Evolutionary conservation across 129 eudicot species (phyloP).

Genomic region (Arctium minus): DNA sequence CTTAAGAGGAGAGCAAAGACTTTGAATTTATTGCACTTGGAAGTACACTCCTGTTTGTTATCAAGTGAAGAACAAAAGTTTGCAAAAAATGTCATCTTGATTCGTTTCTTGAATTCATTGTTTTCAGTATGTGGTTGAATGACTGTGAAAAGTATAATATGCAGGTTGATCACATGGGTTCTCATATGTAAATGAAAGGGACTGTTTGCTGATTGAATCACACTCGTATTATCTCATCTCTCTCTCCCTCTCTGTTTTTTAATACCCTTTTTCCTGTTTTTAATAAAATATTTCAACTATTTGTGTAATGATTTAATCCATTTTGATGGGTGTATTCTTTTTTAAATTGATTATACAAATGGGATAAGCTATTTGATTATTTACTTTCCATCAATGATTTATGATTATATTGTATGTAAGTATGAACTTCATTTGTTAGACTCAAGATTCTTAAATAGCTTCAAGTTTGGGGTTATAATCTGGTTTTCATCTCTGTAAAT

Average conservation of each 20-base stretch:
- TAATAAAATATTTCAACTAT: no score
- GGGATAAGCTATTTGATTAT: no score
- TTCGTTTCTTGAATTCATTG: constrained; percentile 10
- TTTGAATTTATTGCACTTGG: no score
- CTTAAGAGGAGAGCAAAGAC: no score
- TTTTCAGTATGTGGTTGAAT: constrained; percentile 11
- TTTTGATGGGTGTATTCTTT: no score
- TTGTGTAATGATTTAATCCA: not conserved
- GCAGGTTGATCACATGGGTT: constrained; percentile 33
- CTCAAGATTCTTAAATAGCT: not conserved
- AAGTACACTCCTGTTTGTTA: no score
- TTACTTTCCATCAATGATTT: no score
- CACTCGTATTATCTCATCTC: constrained; percentile 15
- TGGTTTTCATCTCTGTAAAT: not conserved
- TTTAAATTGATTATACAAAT: no score
- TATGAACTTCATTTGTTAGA: no score
- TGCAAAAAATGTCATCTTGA: not conserved
- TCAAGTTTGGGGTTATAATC: not conserved
- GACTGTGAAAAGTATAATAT: constrained; percentile 8
- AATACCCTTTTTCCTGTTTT: not conserved
- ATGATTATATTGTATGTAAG: no score
- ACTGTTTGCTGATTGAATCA: constrained; percentile 24
- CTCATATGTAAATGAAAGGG: constrained; percentile 17
- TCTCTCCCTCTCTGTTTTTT: not conserved
- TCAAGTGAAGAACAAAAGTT: no score